phyloP scores from a whole-genome alignment of 257 asterid genomes.

The Linderniella brevidens region DNA sequence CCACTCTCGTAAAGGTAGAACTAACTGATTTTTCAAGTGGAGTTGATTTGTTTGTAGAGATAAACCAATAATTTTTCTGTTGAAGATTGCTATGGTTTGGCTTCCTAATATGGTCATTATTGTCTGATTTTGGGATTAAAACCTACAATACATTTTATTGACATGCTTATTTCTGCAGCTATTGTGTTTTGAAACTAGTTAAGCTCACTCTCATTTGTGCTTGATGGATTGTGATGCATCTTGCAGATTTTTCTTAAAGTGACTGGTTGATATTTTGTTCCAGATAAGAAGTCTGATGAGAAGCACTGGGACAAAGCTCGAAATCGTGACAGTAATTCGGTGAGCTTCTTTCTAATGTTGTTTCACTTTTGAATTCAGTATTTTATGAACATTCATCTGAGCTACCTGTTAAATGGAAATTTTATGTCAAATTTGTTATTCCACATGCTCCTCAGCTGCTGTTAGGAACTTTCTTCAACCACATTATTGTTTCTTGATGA shows the following conservation, averaged over 20 bases:
- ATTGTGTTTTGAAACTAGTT: too few relatives aligned
- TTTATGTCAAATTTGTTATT: too few relatives aligned
- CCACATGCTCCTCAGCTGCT: background rate
- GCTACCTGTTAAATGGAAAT: background rate
- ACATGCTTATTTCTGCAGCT: too few relatives aligned
- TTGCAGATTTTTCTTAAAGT: background rate
- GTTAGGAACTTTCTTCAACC: too few relatives aligned
- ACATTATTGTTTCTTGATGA: too few relatives aligned
- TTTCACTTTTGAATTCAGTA: background rate
- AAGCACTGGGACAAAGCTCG: conserved; percentile 42
- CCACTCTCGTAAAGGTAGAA: conserved; percentile 32
- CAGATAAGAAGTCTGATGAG: conserved; percentile 48
- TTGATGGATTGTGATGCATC: background rate
- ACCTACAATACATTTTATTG: too few relatives aligned
- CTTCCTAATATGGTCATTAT: too few relatives aligned
- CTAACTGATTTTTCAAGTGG: background rate
- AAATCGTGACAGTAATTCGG: conserved; percentile 27
- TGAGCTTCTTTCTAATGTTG: conserved; percentile 23
- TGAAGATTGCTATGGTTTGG: background rate
- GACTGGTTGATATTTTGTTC: background rate
- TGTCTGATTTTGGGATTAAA: too few relatives aligned
- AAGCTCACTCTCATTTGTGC: background rate
- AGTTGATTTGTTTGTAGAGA: background rate
- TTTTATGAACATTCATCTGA: background rate
- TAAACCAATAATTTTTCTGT: background rate